Base-by-base conservation (phyloP, 169 alveolate genomes). In the Plasmodium sp. region DNA sequence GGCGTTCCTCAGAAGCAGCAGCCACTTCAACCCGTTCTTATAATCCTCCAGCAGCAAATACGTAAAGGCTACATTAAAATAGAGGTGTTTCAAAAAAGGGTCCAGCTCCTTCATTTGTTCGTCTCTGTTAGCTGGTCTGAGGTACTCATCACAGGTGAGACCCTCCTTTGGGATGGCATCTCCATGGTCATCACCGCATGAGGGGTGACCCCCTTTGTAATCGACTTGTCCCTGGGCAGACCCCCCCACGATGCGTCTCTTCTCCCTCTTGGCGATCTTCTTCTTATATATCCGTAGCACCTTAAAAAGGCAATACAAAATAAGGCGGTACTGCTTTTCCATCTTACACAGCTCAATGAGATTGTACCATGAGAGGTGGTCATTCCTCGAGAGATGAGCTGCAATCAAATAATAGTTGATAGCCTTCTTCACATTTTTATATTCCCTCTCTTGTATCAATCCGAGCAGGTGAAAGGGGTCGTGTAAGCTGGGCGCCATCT, bases 391-490 rank as follows among this genome's bases (percentile, higher is more conserved):
- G 67, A 97, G 93, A 81, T 97, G 99, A 2, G 99, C 99, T 67
- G 99, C 99, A 51, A 97, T 96, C 75, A 97, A 91, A 88, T 97
- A 97, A 95, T 97, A 97, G 39, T 97, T 97, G 14, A 96, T 96
- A 1, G 99, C 99, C 73, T 97, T 97, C 43, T 90, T 97, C 34
- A 95, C 92, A 80, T 97, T 98, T 27, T 96, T 96, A 72, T 86
- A 95, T 81, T 97, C 98, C 48, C 97, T 97, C 73, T 97, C 98
- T 94, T 97, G 97, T 73, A 97, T 97, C n/a, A 97, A 95, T 3
- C 98, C 99, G 34, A 97, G 92, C 93, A 97, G 96, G 73, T 97
- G 99, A 94, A 97, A 97, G 45, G 99, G 99, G 92, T 97, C 99
- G 33, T 97, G 99, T 27, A 97, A 72, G 16, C 97, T 97, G 16